A percentile compares a stretch with the other conserved stretches of the same genome.
phyloP scores from a whole-genome alignment of 768 basidiomycete species.

The Thelephora aurantiotincta region DNA sequence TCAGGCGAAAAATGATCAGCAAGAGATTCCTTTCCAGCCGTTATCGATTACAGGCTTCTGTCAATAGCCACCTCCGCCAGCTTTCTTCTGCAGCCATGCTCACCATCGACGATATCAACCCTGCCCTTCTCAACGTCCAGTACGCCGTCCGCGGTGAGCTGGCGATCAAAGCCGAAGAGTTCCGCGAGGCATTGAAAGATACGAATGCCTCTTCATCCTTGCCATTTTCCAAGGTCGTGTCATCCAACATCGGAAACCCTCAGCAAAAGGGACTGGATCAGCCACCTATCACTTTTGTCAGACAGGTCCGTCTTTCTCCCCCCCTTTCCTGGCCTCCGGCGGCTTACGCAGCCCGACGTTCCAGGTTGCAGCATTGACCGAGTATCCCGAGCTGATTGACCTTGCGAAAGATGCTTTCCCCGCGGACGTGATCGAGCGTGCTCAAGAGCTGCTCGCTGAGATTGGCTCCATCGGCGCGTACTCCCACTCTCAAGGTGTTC shows the following conservation, averaged over 20 bases:
- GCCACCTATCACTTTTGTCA: constrained; percentile 78
- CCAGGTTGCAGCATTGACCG: constrained; percentile 81
- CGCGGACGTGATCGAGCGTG: constrained; percentile 70
- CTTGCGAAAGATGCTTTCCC: constrained; percentile 75
- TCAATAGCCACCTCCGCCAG: too few relatives aligned
- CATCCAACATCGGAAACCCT: constrained; percentile 95
- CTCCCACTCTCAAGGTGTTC: constrained; percentile 88
- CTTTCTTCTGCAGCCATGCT: constrained; percentile 20
- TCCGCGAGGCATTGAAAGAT: constrained; percentile 53
- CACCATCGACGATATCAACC: constrained; percentile 65
- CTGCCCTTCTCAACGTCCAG: constrained; percentile 71
- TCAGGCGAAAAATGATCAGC: too few relatives aligned
- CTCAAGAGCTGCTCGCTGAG: constrained; percentile 64
- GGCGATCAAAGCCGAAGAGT: constrained; percentile 83
- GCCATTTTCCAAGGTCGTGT: constrained; percentile 82
- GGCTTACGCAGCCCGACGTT: not conserved
- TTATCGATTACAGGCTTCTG: too few relatives aligned
- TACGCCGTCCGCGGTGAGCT: constrained; percentile 97
- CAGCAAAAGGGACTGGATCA: constrained; percentile 94
- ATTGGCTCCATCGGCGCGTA: constrained; percentile 94
- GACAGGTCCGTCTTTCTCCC: constrained; percentile 51
- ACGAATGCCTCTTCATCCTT: constrained; percentile 33
- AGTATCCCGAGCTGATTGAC: constrained; percentile 77
- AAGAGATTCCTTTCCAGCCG: too few relatives aligned
- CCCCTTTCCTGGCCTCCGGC: not conserved